A percentile compares a stretch with the other conserved stretches of the same genome.
These are phyloP conservation scores for Fusarium redolens DNA, from an alignment of 2,329 filamentous ascomycete species.

Conservation along the genomic window DNA sequence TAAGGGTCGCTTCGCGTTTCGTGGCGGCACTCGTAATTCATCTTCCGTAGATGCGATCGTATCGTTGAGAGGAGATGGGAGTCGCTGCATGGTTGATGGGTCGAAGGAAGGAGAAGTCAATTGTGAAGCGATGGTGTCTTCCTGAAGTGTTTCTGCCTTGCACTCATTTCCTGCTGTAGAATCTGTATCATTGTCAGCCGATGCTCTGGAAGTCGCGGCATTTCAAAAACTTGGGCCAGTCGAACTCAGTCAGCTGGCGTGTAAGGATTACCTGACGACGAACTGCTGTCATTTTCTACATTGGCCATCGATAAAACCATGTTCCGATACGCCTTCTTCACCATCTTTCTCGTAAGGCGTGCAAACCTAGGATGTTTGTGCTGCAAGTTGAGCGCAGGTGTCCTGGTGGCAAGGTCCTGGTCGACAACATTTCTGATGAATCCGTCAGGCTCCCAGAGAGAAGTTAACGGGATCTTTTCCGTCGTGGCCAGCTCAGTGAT, in stretches of 20 bases:
- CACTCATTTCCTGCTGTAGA: background rate
- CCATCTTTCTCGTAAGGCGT: background rate
- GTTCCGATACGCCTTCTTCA: background rate
- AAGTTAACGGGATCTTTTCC: rapidly evolving
- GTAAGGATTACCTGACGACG: background rate
- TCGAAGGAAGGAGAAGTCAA: background rate
- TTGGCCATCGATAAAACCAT: too few species aligned
- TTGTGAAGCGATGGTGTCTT: rapidly evolving
- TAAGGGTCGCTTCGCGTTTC: rapidly evolving
- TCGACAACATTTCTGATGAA: background rate
- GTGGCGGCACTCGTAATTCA: background rate
- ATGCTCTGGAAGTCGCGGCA: background rate
- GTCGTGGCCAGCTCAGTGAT: rapidly evolving
- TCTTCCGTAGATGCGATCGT: background rate
- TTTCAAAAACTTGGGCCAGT: background rate
- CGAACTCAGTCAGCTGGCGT: background rate
- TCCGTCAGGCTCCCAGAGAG: background rate
- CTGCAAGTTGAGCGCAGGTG: rapidly evolving
- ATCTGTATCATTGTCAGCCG: background rate
- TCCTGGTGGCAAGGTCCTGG: background rate
- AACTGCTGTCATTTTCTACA: too few species aligned
- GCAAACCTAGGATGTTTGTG: background rate
- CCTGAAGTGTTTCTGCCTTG: background rate
- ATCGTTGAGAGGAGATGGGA: background rate
- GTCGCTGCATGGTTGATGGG: background rate